phyloP scores from a whole-genome alignment of 306 rosid species.

The Bauhinia variegata region DNA sequence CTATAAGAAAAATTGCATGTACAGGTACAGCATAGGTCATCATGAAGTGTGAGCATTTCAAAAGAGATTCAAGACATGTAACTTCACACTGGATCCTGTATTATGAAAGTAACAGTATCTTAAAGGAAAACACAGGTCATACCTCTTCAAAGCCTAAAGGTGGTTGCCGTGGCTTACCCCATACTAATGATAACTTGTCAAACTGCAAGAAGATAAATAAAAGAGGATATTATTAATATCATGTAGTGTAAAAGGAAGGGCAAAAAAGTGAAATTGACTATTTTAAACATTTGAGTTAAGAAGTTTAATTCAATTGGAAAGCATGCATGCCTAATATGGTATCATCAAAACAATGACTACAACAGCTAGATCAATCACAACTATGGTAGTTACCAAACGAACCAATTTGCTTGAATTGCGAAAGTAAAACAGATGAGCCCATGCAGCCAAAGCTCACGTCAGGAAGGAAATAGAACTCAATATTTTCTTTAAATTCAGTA shows the following conservation, averaged over 20 bases:
- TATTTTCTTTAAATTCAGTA: no score
- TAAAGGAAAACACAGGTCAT: constrained; percentile 36
- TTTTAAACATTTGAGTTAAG: constrained; percentile 17
- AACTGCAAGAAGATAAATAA: constrained; percentile 57
- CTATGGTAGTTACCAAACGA: no score
- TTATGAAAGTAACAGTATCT: constrained; percentile 19
- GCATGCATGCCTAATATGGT: constrained; percentile 11
- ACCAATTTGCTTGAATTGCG: no score
- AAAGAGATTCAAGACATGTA: constrained; percentile 19
- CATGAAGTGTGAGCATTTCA: constrained; percentile 19
- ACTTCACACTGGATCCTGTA: constrained; percentile 12
- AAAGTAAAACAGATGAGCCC: no score
- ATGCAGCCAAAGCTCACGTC: no score
- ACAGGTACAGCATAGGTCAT: constrained; percentile 22
- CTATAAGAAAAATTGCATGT: constrained; percentile 10
- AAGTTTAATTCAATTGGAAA: constrained; percentile 19
- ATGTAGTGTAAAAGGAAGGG: constrained; percentile 17
- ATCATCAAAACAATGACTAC: constrained; percentile 22
- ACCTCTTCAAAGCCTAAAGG: constrained; percentile 88
- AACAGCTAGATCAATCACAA: constrained; percentile 24
- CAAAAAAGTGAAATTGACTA: not conserved
- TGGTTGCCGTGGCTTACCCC: constrained; percentile 93
- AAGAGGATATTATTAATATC: constrained; percentile 18
- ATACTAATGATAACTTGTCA: constrained; percentile 67
- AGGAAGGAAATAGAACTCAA: no score